Evolutionary conservation across 2,329 filamentous ascomycete genomes (phyloP).

Genomic region (Colletotrichum musicola): DNA sequence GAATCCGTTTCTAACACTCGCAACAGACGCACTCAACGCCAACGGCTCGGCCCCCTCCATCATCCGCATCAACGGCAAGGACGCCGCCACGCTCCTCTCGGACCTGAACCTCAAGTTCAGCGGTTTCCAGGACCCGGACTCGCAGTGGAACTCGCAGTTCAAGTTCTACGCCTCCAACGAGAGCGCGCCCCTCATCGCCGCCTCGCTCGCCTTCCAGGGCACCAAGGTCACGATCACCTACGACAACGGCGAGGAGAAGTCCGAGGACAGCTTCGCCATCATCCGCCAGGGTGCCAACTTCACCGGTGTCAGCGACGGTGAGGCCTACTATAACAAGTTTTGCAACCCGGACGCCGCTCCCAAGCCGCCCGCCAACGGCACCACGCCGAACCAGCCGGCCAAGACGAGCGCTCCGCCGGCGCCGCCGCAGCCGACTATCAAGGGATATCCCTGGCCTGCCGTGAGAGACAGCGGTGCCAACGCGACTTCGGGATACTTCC

Average conservation of each 20-base stretch:
- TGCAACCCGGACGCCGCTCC: slow-evolving; percentile 45
- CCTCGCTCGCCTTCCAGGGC: slow-evolving; percentile 45
- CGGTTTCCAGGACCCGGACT: slow-evolving; percentile 67
- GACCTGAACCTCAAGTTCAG: slow-evolving; percentile 59
- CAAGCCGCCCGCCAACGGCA: slow-evolving; percentile 21
- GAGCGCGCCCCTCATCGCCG: slow-evolving; percentile 41
- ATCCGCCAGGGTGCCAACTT: slow-evolving; percentile 46
- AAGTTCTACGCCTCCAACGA: slow-evolving; percentile 44
- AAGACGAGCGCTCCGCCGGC: slow-evolving; percentile 20
- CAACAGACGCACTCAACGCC: slow-evolving; percentile 28
- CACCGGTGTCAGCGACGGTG: slow-evolving; percentile 47
- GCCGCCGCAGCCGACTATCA: slow-evolving; percentile 35
- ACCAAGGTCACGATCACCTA: slow-evolving; percentile 48
- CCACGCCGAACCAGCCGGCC: slow-evolving; percentile 8
- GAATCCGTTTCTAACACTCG: slow-evolving; percentile 20
- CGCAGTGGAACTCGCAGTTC: slow-evolving; percentile 59
- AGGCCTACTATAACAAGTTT: slow-evolving; percentile 52
- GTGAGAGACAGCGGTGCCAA: slow-evolving; percentile 46
- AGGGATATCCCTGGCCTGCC: slow-evolving; percentile 48
- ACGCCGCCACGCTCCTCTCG: slow-evolving; percentile 62
- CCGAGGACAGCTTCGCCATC: slow-evolving; percentile 44
- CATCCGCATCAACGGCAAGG: slow-evolving; percentile 67
- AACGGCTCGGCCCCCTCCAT: slow-evolving; percentile 55
- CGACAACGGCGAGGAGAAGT: slow-evolving; percentile 47
- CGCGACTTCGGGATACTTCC: slow-evolving; percentile 50